Conservation (phyloP, 495 filamentous ascomycete species). For the Podospora bellae-mahoneyi region DNA sequence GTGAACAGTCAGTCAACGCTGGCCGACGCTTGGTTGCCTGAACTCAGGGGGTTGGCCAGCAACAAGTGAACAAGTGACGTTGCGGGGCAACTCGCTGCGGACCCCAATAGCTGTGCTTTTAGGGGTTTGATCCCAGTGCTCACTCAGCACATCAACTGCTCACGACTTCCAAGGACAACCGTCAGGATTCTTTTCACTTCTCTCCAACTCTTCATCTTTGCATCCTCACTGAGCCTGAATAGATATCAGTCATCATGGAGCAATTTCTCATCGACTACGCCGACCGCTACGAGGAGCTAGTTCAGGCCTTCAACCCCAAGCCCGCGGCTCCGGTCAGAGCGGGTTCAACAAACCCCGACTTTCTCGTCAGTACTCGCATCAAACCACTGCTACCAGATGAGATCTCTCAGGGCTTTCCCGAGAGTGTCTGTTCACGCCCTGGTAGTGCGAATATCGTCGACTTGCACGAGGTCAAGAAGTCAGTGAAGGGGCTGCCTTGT, state of each 20-base stretch:
- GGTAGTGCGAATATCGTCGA: constrained; percentile 12
- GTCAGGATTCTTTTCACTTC: neutral
- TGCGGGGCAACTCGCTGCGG: neutral
- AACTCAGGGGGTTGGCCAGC: neutral
- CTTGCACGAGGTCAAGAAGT: constrained; percentile 22
- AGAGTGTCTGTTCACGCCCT: constrained; percentile 15
- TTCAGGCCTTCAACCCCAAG: constrained; percentile 19
- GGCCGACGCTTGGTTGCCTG: neutral
- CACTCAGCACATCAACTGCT: no score
- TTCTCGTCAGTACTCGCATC: constrained; percentile 23
- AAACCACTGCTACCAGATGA: constrained; percentile 27
- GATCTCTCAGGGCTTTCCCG: constrained; percentile 17
- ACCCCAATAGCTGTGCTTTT: neutral
- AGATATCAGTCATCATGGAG: constrained; percentile 16
- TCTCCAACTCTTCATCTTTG: neutral
- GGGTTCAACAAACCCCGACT: constrained; percentile 13
- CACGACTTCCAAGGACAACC: no score
- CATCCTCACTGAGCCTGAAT: neutral
- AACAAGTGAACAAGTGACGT: neutral
- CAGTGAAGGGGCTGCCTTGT: constrained; percentile 16
- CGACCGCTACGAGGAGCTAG: constrained; percentile 24
- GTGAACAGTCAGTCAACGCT: neutral
- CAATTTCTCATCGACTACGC: constrained; percentile 27
- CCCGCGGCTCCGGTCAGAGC: neutral
- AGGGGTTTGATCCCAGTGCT: no score